phyloP scores from a whole-genome alignment of 495 filamentous ascomycete species.

The Talaromyces adpressus region DNA sequence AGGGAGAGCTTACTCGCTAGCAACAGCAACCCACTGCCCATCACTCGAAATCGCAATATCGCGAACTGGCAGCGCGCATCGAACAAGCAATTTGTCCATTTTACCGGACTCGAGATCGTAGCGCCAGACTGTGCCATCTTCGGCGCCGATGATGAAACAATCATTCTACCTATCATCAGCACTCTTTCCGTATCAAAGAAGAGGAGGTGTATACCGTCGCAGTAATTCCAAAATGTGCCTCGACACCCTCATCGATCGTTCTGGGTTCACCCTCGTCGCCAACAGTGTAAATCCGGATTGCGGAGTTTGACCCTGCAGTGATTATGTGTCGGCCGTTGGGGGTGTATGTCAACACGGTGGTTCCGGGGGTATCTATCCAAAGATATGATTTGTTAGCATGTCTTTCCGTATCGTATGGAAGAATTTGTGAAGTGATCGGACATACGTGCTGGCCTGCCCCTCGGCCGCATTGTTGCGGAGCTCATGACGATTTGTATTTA shows the following conservation, averaged over 20 bases:
- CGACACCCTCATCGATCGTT: conserved; percentile 81
- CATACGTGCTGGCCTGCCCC: conserved; percentile 40
- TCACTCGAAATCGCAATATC: conserved; percentile 82
- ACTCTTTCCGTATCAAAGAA: neutral
- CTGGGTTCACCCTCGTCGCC: conserved; percentile 84
- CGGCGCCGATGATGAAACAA: conserved; percentile 79
- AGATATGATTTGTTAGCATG: neutral
- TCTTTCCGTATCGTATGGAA: neutral
- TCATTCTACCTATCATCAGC: conserved; percentile 59
- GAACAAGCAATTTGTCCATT: conserved; percentile 72
- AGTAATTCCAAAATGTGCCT: conserved; percentile 69
- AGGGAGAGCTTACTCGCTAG: conserved; percentile 63
- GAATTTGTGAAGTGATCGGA: conserved; percentile 1
- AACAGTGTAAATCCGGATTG: conserved; percentile 82
- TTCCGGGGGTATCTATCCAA: conserved; percentile 55
- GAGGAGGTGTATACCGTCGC: conserved; percentile 46
- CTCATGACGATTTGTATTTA: conserved; percentile 21
- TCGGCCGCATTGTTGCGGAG: conserved; percentile 32
- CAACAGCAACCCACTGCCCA: conserved; percentile 83
- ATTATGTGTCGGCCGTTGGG: conserved; percentile 63
- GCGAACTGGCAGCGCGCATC: conserved; percentile 74
- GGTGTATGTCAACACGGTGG: conserved; percentile 60
- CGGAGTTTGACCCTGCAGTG: conserved; percentile 85
- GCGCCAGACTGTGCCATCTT: conserved; percentile 88
- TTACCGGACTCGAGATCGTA: conserved; percentile 71